Percentiles rank a stretch among this genome's conserved stretches.
phyloP scores from a whole-genome alignment of 257 asterid genomes.

The Nicotiana sylvestris region DNA sequence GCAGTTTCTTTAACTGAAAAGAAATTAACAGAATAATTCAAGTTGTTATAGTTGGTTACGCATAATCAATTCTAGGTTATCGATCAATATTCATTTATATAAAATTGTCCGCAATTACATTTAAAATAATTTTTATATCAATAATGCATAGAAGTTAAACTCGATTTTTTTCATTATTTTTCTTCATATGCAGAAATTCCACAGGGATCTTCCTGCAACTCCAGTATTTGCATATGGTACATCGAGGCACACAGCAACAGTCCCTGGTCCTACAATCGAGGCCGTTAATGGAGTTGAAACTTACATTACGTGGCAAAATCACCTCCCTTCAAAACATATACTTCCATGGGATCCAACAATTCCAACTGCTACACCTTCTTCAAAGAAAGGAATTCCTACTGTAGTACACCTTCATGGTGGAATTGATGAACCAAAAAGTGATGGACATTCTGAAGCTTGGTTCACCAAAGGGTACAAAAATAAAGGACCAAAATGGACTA shows the following conservation, averaged over 20 bases:
- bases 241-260: conserved; percentile 45
- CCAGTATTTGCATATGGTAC: conserved; percentile 69
- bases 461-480: conserved; percentile 51
- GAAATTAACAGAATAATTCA: too few relatives aligned
- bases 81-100: not conserved
- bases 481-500: conserved; percentile 59
- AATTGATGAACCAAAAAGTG: conserved; percentile 62
- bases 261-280: conserved; percentile 93
- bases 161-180: too few relatives aligned
- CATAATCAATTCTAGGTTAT: not conserved
- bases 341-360: conserved; percentile 85
- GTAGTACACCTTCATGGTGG: conserved; percentile 93
- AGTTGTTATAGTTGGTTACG: not conserved
- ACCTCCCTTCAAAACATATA: conserved; percentile 77
- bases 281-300: conserved; percentile 59
- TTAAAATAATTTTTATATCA: not conserved
- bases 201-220: conserved; percentile 65
- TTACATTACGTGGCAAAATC: conserved; percentile 49
- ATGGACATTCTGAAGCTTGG: conserved; percentile 66
- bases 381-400: conserved; percentile 56
- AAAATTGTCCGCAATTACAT: too few relatives aligned
- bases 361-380: conserved; percentile 57
- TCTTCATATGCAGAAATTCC: conserved; percentile 91
- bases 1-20: too few relatives aligned
- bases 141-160: not conserved